Conservation (phyloP, 768 basidiomycete genomes). For the Asterophora lycoperdoides region DNA sequence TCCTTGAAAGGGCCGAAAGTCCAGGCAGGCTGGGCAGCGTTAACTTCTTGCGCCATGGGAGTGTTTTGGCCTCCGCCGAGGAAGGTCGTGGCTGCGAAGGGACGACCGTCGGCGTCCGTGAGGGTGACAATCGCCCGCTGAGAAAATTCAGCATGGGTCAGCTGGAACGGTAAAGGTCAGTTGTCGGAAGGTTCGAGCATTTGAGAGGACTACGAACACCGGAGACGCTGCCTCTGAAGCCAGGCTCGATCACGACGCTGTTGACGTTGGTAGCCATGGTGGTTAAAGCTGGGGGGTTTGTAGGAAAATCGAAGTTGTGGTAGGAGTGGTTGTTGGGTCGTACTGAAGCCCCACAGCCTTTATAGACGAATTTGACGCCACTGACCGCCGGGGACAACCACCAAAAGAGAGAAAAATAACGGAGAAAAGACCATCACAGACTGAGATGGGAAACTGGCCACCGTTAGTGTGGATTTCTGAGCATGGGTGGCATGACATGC, state of each 20-base stretch:
- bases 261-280: background rate
- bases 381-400: too few relatives aligned
- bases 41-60: slow-evolving; percentile 4
- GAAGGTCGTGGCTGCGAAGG: slow-evolving; percentile 4
- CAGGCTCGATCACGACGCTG: slow-evolving; percentile 1
- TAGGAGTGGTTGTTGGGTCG: too few relatives aligned
- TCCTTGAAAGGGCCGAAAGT: slow-evolving; percentile 11
- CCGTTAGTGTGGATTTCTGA: too few relatives aligned
- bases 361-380: too few relatives aligned
- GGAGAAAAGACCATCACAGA: too few relatives aligned
- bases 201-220: background rate
- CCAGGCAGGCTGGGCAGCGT: background rate
- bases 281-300: background rate
- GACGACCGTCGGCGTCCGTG: background rate
- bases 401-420: too few relatives aligned
- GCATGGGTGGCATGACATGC: too few relatives aligned
- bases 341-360: too few relatives aligned
- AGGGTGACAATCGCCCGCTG: slow-evolving; percentile 10
- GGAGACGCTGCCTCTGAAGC: slow-evolving; percentile 5
- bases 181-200: background rate
- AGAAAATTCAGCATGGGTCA: background rate
- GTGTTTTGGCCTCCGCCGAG: slow-evolving; percentile 3
- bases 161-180: background rate
- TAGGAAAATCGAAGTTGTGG: too few relatives aligned
- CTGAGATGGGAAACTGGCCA: too few relatives aligned